phyloP scores from a whole-genome alignment of 768 basidiomycete species.

The Cystobasidium ongulense region DNA sequence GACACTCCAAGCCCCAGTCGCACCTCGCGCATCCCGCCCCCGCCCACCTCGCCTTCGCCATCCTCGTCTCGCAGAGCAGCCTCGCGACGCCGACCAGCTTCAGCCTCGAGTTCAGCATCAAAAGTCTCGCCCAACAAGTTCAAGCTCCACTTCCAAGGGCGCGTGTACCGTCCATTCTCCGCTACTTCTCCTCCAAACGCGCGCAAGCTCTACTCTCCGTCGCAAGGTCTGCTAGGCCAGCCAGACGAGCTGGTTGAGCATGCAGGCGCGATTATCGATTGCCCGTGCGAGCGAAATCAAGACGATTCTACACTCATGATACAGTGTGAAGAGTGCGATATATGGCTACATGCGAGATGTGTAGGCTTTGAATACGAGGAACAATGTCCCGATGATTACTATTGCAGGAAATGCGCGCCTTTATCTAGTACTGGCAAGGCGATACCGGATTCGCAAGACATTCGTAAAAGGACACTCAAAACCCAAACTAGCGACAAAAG shows the following conservation, averaged over 20 bases:
- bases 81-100: background rate
- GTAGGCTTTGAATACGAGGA: constrained; percentile 12
- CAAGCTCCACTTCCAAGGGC: constrained; percentile 31
- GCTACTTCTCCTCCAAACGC: background rate
- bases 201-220: background rate
- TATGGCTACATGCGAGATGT: constrained; percentile 11
- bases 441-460: background rate
- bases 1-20: constrained; percentile 3
- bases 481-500: background rate
- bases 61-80: background rate
- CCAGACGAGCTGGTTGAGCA: constrained; percentile 27
- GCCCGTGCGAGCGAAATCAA: background rate
- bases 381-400: background rate
- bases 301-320: constrained; percentile 21
- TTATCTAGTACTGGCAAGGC: background rate
- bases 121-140: background rate
- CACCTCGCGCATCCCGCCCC: background rate
- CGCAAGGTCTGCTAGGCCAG: background rate
- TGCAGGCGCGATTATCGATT: constrained; percentile 2
- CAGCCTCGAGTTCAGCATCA: background rate
- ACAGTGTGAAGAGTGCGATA: constrained; percentile 22
- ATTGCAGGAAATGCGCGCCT: constrained; percentile 4
- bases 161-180: constrained; percentile 19
- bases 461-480: background rate
- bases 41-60: background rate